These are phyloP conservation scores for Ceratocystis lukuohia DNA, from an alignment of 2,329 filamentous ascomycete species.

Conservation along the genomic window DNA sequence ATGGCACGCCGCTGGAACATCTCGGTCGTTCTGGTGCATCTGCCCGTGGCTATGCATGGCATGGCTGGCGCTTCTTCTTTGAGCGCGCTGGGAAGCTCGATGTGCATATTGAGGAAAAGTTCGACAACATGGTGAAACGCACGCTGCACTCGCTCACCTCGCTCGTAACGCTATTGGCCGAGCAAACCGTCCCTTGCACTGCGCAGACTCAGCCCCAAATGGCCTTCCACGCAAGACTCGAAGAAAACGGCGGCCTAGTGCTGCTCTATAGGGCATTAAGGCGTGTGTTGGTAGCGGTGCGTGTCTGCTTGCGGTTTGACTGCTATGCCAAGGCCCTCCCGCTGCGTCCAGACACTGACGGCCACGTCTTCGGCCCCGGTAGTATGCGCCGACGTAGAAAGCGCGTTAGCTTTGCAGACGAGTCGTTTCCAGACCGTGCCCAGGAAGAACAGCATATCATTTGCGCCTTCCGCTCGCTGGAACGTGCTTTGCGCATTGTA, in stretches of 20 bases:
- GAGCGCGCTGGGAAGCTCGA: conserved; percentile 17
- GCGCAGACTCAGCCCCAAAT: conserved; percentile 14
- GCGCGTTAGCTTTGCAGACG: conserved; percentile 18
- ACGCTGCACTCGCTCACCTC: conserved; percentile 17
- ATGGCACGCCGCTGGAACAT: conserved; percentile 17
- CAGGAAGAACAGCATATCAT: conserved; percentile 17
- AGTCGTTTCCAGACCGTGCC: conserved; percentile 16
- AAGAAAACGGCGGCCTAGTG: conserved; percentile 17
- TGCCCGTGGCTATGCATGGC: conserved; percentile 14
- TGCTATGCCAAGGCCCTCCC: conserved; percentile 19
- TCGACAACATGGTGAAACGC: conserved; percentile 19
- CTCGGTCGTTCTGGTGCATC: conserved; percentile 10
- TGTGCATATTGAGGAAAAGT: conserved; percentile 18
- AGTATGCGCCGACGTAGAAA: conserved; percentile 19
- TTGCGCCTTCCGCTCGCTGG: conserved; percentile 14
- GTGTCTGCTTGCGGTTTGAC: conserved; percentile 13
- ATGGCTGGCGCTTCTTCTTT: conserved; percentile 18
- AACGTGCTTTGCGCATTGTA: conserved; percentile 16
- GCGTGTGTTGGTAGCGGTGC: conserved; percentile 14
- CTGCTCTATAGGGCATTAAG: conserved; percentile 14
- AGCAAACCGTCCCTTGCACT: conserved; percentile 17
- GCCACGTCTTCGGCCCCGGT: conserved; percentile 13
- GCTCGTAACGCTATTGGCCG: conserved; percentile 16
- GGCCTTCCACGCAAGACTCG: conserved; percentile 17
- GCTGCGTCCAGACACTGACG: conserved; percentile 16